Percentiles rank a stretch among this genome's conserved stretches.
Conservation (phyloP, 129 eudicot genomes). For the Escallonia herrerae region DNA sequence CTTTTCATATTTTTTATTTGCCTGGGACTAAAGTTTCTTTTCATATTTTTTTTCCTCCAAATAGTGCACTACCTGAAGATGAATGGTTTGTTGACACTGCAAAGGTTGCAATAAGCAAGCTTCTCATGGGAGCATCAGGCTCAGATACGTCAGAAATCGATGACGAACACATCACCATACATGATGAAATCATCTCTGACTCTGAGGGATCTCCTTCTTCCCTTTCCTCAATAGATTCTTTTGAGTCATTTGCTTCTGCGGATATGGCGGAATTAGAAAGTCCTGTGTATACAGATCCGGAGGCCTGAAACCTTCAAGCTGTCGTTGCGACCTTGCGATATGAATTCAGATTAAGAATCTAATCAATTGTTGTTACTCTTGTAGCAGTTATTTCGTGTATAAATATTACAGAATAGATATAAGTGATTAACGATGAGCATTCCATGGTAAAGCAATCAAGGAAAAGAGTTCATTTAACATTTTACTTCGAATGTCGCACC, state of each 20-base stretch:
- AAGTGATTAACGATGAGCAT: too few relatives aligned
- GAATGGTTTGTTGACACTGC: slow-evolving; percentile 98
- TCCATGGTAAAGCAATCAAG: too few relatives aligned
- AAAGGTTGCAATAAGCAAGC: slow-evolving; percentile 81
- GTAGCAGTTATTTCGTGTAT: too few relatives aligned
- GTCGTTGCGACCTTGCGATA: too few relatives aligned
- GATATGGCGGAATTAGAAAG: slow-evolving; percentile 72
- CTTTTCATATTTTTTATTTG: neutral
- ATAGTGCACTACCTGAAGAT: slow-evolving; percentile 79
- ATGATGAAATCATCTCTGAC: slow-evolving; percentile 61
- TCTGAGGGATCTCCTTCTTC: slow-evolving; percentile 85
- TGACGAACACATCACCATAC: slow-evolving; percentile 58
- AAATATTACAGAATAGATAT: too few relatives aligned
- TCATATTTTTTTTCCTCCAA: too few relatives aligned
- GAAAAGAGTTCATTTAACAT: too few relatives aligned
- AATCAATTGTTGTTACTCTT: too few relatives aligned
- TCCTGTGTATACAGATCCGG: slow-evolving; percentile 62
- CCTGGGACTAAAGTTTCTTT: too few relatives aligned
- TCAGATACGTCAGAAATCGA: slow-evolving; percentile 82
- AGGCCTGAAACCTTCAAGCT: slow-evolving; percentile 22
- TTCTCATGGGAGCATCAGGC: slow-evolving; percentile 64
- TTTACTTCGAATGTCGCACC: too few relatives aligned
- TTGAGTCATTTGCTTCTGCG: slow-evolving; percentile 93
- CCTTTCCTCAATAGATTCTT: slow-evolving; percentile 55
- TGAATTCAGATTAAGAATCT: too few relatives aligned